Conservation (phyloP, 805 yeast genomes). For the Candida sithepensis region DNA sequence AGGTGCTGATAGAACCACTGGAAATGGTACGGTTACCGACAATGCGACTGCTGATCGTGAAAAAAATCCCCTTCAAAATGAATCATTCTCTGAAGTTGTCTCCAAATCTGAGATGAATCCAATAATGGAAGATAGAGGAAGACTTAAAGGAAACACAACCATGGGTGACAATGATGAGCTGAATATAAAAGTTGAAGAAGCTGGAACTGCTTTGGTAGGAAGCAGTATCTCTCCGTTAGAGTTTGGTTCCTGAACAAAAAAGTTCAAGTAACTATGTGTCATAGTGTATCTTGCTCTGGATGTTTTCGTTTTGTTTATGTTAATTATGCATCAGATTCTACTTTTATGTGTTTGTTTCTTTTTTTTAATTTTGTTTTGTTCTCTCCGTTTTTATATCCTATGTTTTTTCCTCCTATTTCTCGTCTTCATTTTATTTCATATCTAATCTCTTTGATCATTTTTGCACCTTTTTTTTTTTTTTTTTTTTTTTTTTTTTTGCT, state of each 20-base stretch:
- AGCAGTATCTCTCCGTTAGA: slow-evolving; percentile 21
- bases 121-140: no score
- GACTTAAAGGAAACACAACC: neutral
- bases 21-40: neutral
- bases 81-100: neutral
- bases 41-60: neutral
- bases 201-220: no score
- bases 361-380: neutral
- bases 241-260: neutral
- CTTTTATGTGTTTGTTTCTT: neutral
- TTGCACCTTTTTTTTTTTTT: no score
- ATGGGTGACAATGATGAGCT: no score
- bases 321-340: no score
- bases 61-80: neutral
- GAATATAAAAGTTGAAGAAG: no score
- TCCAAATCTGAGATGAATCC: neutral
- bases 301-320: no score
- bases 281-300: no score
- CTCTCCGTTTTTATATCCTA: neutral
- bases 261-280: no score
- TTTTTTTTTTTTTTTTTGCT: no score
- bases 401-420: neutral
- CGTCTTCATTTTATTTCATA: no score
- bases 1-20: neutral
- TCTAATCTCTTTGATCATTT: no score